Conservation (phyloP, 2,329 filamentous ascomycete species). For the Alternaria metachromatica region DNA sequence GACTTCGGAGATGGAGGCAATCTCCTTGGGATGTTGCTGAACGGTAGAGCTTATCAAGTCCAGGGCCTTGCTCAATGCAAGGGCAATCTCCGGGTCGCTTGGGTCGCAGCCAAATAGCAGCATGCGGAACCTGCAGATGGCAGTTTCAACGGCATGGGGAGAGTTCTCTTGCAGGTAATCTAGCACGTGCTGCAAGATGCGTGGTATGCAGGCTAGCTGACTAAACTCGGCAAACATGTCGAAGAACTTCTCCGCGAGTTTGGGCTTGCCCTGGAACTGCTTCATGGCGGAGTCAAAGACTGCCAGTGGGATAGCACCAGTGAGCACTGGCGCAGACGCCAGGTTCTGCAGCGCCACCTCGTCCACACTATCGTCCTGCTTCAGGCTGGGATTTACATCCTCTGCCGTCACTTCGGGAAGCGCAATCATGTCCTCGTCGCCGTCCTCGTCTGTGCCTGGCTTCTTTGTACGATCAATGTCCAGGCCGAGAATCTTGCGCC, state of each 20-base stretch:
- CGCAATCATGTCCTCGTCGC: slow-evolving; percentile 59
- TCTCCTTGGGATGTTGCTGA: slow-evolving; percentile 43
- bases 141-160: slow-evolving; percentile 63
- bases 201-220: slow-evolving; percentile 67
- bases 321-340: slow-evolving; percentile 77
- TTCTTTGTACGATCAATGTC: slow-evolving; percentile 55
- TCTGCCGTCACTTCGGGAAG: slow-evolving; percentile 67
- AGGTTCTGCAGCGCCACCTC: slow-evolving; percentile 68
- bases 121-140: slow-evolving; percentile 74
- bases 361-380: slow-evolving; percentile 57
- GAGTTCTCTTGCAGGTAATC: slow-evolving; percentile 66
- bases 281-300: slow-evolving; percentile 88
- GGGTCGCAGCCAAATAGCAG: slow-evolving; percentile 71
- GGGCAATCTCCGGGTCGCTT: slow-evolving; percentile 73
- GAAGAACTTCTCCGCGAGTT: slow-evolving; percentile 78
- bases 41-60: slow-evolving; percentile 64
- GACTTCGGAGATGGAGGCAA: slow-evolving; percentile 52
- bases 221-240: slow-evolving; percentile 76
- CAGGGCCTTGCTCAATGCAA: slow-evolving; percentile 71
- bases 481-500: slow-evolving; percentile 71
- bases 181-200: slow-evolving; percentile 76
- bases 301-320: slow-evolving; percentile 90
- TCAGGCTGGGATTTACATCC: slow-evolving; percentile 63
- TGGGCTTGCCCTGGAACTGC: slow-evolving; percentile 72
- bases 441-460: slow-evolving; percentile 54